A percentile compares a stretch with the other conserved stretches of the same genome.
phyloP scores from a whole-genome alignment of 306 rosid genomes.

The Quercus robur region DNA sequence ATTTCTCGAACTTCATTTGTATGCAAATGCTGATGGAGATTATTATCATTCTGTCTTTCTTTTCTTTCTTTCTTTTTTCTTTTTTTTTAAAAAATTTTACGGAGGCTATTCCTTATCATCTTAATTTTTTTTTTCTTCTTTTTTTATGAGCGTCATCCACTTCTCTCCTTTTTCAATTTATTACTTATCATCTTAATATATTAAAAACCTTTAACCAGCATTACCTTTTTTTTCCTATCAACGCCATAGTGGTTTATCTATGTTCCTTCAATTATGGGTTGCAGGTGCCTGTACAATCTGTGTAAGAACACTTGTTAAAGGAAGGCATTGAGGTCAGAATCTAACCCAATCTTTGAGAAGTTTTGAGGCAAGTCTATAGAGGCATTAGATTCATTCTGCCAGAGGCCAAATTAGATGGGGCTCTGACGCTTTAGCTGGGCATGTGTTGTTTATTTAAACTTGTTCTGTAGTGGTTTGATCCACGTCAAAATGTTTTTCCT shows the following conservation, averaged over 20 bases:
- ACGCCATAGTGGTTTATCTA: neutral
- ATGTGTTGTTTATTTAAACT: neutral
- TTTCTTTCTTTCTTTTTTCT: neutral
- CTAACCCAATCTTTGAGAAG: conserved; percentile 19
- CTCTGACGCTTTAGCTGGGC: neutral
- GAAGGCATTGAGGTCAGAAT: conserved; percentile 83
- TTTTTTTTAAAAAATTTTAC: too few species aligned
- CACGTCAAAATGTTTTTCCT: neutral
- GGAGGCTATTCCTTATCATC: neutral
- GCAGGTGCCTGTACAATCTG: conserved; percentile 77
- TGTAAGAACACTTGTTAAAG: conserved; percentile 68
- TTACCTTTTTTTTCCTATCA: neutral
- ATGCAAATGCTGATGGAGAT: neutral
- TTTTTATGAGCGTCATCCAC: neutral
- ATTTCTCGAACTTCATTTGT: neutral
- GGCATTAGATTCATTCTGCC: neutral
- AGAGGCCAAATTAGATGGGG: neutral
- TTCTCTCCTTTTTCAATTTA: neutral
- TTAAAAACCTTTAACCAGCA: neutral
- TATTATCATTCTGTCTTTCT: neutral
- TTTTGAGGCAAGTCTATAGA: neutral
- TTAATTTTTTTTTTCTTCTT: neutral
- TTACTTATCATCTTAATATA: neutral
- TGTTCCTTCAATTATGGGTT: conserved; percentile 3
- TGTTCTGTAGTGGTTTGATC: neutral